Conservation (phyloP, 2,329 filamentous ascomycete genomes). For the Nannizziopsis barbatae region DNA sequence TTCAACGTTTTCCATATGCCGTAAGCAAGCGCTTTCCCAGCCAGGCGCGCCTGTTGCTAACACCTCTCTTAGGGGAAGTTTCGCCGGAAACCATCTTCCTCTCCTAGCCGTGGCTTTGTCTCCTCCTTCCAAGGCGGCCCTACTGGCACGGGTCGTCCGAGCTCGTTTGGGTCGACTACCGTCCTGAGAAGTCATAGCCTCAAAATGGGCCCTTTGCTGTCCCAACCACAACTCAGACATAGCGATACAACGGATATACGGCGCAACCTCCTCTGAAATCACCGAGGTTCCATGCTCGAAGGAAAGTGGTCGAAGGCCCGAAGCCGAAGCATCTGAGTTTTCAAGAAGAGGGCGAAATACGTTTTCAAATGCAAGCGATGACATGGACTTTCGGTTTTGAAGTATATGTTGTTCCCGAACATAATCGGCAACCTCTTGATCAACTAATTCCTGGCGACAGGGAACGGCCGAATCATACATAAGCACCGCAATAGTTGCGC, state of each 20-base stretch:
- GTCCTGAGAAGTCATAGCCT: constrained; percentile 51
- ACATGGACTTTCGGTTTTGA: constrained; percentile 19
- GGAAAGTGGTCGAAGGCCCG: constrained; percentile 46
- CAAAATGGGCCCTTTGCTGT: constrained; percentile 52
- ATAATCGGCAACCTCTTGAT: constrained; percentile 22
- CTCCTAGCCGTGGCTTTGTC: constrained; percentile 54
- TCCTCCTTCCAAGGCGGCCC: constrained; percentile 67
- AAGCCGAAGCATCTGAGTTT: constrained; percentile 24
- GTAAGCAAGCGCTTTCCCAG: constrained; percentile 31
- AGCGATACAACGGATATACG: constrained; percentile 79
- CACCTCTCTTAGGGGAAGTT: constrained; percentile 50
- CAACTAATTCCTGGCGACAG: constrained; percentile 15
- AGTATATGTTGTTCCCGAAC: constrained; percentile 22
- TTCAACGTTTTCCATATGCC: constrained; percentile 15
- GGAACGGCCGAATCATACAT: constrained; percentile 20
- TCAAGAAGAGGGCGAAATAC: constrained; percentile 45
- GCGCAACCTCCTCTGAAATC: constrained; percentile 68
- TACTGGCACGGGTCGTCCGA: constrained; percentile 61
- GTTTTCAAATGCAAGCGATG: constrained; percentile 32
- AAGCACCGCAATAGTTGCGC: constrained; percentile 25
- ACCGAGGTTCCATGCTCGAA: constrained; percentile 61
- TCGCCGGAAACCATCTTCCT: constrained; percentile 59
- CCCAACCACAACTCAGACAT: constrained; percentile 62
- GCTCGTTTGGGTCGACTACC: constrained; percentile 45
- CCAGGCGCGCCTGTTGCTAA: constrained; percentile 49